Evolutionary conservation across 805 yeast genomes (phyloP).

Genomic region (Yueomyces sp.): DNA sequence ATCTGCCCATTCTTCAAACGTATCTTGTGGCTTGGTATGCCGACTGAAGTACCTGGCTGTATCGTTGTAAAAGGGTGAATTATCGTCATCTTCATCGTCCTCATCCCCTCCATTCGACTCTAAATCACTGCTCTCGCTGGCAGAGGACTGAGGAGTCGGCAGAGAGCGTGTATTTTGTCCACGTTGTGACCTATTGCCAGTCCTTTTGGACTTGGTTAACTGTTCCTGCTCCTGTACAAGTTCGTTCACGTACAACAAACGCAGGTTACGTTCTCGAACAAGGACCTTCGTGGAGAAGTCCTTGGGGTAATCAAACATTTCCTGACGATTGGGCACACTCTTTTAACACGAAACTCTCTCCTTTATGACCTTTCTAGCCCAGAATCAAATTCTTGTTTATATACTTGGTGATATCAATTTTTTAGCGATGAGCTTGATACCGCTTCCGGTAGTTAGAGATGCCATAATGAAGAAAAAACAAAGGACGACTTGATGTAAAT

Average conservation of each 20-base stretch:
- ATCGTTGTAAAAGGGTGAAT: constrained; percentile 3
- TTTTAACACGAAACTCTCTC: too few species aligned
- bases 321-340: neutral
- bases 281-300: constrained; percentile 4
- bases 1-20: constrained; percentile 20
- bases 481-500: too few species aligned
- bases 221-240: too few species aligned
- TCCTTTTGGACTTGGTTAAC: too few species aligned
- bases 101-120: constrained; percentile 3
- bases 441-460: too few species aligned
- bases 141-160: constrained; percentile 17
- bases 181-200: too few species aligned
- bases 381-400: too few species aligned
- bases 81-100: constrained; percentile 5
- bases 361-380: too few species aligned
- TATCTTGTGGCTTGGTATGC: constrained; percentile 20
- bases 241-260: constrained; percentile 13
- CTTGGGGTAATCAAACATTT: constrained; percentile 15
- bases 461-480: too few species aligned
- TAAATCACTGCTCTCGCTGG: constrained; percentile 13
- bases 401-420: too few species aligned
- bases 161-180: constrained; percentile 1
- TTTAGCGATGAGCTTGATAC: too few species aligned
- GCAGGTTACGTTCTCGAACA: constrained; percentile 12
- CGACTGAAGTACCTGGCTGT: constrained; percentile 15